phyloP scores from a whole-genome alignment of 1,284 basidiomycete genomes.

The Takashimella koratensis region DNA sequence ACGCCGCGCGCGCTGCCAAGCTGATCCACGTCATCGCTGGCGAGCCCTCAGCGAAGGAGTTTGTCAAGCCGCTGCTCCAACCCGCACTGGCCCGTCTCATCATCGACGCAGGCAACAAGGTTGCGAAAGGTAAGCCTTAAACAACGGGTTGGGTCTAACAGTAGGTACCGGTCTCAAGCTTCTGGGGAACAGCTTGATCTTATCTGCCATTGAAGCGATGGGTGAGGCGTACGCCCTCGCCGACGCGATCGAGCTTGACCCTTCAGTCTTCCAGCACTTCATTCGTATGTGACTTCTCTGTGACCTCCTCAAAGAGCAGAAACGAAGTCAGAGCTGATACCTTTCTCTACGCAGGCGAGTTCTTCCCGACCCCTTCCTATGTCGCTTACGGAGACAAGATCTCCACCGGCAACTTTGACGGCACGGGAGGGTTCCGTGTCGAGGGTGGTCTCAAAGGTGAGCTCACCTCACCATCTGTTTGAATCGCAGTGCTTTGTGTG shows the following conservation, averaged over 20 bases:
- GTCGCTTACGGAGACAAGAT: slow-evolving; percentile 40
- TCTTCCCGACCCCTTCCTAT: slow-evolving; percentile 38
- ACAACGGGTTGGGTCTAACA: too few species aligned
- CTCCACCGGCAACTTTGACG: slow-evolving; percentile 29
- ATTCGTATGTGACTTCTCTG: slow-evolving; percentile 13
- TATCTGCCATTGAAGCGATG: slow-evolving; percentile 40
- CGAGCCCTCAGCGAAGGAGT: slow-evolving; percentile 11
- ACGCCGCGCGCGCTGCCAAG: slow-evolving; percentile 26
- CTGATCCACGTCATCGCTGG: slow-evolving; percentile 32
- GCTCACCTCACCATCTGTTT: too few species aligned
- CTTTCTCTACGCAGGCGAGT: slow-evolving; percentile 3
- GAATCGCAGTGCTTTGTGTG: not conserved
- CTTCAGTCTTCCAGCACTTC: slow-evolving; percentile 21
- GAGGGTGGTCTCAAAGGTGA: slow-evolving; percentile 38
- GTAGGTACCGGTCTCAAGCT: slow-evolving; percentile 37
- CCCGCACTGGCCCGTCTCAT: slow-evolving; percentile 16
- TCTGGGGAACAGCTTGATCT: slow-evolving; percentile 37
- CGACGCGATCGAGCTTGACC: slow-evolving; percentile 32
- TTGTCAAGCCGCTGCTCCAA: slow-evolving; percentile 21
- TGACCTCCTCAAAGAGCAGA: not conserved
- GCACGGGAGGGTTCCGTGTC: slow-evolving; percentile 30
- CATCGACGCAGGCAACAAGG: slow-evolving; percentile 36
- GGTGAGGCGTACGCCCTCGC: slow-evolving; percentile 38
- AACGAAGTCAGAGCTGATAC: slow-evolving; percentile 10
- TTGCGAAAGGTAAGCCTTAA: slow-evolving; percentile 26